Conservation (phyloP, 106 monocot species). For the Phalaenopsis equestris region DNA sequence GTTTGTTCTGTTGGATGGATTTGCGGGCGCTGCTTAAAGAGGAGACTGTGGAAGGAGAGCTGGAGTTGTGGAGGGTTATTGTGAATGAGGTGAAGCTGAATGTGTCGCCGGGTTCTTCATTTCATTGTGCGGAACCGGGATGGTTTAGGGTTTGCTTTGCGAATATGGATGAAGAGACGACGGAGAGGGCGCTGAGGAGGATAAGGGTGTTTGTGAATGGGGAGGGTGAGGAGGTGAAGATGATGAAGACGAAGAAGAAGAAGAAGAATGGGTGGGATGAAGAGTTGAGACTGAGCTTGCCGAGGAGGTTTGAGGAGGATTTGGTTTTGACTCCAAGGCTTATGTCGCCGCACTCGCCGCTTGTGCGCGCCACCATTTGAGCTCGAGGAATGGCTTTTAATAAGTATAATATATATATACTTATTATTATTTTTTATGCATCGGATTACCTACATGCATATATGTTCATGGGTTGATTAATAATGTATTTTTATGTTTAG, state of each 20-base stretch:
- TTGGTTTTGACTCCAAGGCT: background rate
- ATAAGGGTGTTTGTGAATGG: conserved; percentile 29
- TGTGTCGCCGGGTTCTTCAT: conserved; percentile 65
- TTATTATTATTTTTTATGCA: background rate
- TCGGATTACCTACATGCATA: background rate
- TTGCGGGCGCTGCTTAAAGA: conserved; percentile 33
- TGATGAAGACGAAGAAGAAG: background rate
- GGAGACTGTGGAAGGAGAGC: conserved; percentile 31
- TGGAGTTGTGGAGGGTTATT: conserved; percentile 45
- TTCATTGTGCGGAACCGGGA: conserved; percentile 56
- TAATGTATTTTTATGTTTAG: too few species aligned
- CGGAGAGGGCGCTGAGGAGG: conserved; percentile 40
- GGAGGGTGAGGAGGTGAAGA: too few species aligned
- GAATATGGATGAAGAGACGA: conserved; percentile 57
- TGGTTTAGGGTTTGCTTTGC: conserved; percentile 83
- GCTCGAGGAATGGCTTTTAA: background rate
- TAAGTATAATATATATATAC: background rate
- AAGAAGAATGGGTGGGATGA: conserved; percentile 26
- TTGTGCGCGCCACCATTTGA: conserved; percentile 10
- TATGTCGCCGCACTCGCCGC: conserved; percentile 10
- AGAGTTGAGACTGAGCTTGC: conserved; percentile 15
- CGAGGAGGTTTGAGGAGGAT: conserved; percentile 8
- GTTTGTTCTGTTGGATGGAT: conserved; percentile 74
- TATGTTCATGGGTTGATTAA: background rate
- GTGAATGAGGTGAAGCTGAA: conserved; percentile 59